Conservation (phyloP, 148 eudicot species). For the Salicornia ramosissima region DNA sequence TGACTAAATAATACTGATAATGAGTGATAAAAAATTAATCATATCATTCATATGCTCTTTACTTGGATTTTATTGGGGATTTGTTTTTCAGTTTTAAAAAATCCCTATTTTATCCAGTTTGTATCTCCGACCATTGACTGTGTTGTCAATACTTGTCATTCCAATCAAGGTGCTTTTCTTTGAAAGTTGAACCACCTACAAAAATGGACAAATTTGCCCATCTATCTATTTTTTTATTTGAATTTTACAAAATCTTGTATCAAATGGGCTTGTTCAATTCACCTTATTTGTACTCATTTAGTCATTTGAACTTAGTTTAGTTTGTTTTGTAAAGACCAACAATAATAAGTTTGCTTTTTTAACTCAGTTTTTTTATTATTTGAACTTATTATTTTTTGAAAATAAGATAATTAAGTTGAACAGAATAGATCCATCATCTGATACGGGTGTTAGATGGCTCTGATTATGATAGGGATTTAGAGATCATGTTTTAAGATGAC, state of each 20-base stretch:
- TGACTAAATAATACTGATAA: conserved; percentile 25
- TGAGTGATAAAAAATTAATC: conserved; percentile 10
- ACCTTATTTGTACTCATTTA: no score
- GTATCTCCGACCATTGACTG: conserved; percentile 36
- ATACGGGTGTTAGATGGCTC: no score
- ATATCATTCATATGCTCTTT: background rate
- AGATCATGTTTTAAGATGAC: no score
- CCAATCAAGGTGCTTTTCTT: conserved; percentile 49
- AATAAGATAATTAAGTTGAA: no score
- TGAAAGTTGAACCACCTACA: conserved; percentile 29
- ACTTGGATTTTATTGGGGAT: background rate
- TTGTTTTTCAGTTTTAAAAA: background rate
- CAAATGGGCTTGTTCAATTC: no score
- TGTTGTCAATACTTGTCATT: conserved; percentile 43
- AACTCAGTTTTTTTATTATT: no score
- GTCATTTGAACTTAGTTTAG: background rate
- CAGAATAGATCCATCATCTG: no score
- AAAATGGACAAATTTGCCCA: conserved; percentile 6
- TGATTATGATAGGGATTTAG: no score
- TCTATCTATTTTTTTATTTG: background rate
- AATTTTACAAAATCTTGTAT: background rate
- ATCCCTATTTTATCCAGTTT: background rate
- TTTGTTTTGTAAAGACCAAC: no score
- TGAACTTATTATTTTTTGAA: no score
- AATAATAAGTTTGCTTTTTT: no score